Conservation (phyloP, 2,329 filamentous ascomycete genomes). For the Fonsecaea erecta region DNA sequence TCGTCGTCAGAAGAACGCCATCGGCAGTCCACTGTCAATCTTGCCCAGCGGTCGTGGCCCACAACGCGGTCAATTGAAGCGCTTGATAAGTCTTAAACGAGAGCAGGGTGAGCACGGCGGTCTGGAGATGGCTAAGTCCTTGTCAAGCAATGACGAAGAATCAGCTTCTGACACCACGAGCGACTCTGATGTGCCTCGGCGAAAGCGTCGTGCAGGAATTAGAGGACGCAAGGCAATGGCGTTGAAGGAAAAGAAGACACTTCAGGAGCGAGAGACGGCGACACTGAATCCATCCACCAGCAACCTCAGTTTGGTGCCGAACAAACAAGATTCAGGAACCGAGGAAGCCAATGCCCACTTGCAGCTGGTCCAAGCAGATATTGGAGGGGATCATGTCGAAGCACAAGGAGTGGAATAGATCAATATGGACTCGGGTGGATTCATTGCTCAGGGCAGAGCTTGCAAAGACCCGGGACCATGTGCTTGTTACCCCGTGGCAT, state of each 20-base stretch:
- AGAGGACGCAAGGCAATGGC: not conserved
- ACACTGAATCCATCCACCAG: not conserved
- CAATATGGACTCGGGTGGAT: not conserved
- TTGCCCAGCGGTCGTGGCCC: not conserved
- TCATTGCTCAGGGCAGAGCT: not conserved
- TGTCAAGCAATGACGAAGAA: conserved; percentile 5
- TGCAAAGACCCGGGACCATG: too few relatives aligned
- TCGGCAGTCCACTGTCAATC: not conserved
- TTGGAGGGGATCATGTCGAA: not conserved
- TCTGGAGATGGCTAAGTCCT: not conserved
- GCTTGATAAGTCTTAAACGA: not conserved
- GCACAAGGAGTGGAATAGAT: not conserved
- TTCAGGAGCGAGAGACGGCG: not conserved
- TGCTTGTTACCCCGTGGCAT: not conserved
- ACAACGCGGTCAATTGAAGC: conserved; percentile 14
- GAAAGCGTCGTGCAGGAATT: conserved; percentile 3
- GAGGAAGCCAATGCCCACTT: not conserved
- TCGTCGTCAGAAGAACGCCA: not conserved
- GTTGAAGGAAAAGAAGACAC: not conserved
- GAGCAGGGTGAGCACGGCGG: not conserved
- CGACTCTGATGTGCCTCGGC: conserved; percentile 13
- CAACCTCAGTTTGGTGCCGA: not conserved
- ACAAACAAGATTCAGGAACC: not conserved
- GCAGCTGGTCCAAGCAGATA: not conserved
- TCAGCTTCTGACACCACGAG: not conserved